Evolutionary conservation across 129 eudicot species (phyloP), one percentile per base, ranked within the genome.

Genomic region (Saussurea involucrata): DNA sequence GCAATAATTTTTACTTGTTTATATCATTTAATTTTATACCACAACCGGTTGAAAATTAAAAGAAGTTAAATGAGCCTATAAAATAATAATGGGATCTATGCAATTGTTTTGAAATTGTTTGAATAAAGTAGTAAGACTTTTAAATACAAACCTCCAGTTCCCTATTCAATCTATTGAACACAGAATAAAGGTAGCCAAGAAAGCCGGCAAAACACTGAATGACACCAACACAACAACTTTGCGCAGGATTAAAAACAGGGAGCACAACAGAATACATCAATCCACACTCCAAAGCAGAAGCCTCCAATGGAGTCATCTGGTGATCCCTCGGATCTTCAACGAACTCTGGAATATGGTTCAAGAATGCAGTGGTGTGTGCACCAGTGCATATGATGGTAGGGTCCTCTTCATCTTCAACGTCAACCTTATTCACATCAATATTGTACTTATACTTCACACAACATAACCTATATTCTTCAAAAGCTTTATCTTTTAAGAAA

Each of bases 161-260:
- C 1, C 20, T 10, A 31, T 32, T 73, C 53, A 73, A 58, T 4
- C 10, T 27, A 10, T 12, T 58, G 31, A 73, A 73, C 13, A 32
- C 1, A 4, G 2, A 21, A 28, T 9, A 15, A 73, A 58, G 24
- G 8, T 0, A 0, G 25, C 9, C 4, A 21, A 4, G 7, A 11
- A 3, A 20, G 3, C 40, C 2, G 8, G 7, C 0, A 32, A 2
- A 13, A 28, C 24, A 64, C 34, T 64, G 31, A 18, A 79, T 0
- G 24, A 79, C 68, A 63, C 78, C 78, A 72, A 79, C 9, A 32
- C 78, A 79, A 5, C 31, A 15, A 57, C 29, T 71, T 63, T 63
- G 25, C 28, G 37, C 31, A 71, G 37, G 15, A 53, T 5, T 46
- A 44, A 32, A 72, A 18, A 79, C 18, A 8, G 78, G 78, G 4